Conservation (phyloP, 2,329 filamentous ascomycete species). For the Zasmidium cellare region DNA sequence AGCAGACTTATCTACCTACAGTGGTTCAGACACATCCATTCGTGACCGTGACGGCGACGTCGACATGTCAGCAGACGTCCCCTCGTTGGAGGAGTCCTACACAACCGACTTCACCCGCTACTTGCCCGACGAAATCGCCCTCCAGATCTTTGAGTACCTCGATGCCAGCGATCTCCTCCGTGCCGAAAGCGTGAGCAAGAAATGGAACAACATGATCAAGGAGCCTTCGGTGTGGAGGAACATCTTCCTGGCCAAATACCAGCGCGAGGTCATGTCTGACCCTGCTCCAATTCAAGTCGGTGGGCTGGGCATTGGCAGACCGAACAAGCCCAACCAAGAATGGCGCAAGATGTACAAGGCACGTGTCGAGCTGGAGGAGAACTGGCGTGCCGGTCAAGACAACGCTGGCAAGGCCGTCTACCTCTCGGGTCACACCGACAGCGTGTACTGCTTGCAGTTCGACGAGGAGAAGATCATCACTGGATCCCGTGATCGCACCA, state of each 20-base stretch:
- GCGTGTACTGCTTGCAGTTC: slow-evolving; percentile 97
- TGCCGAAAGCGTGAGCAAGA: slow-evolving; percentile 56
- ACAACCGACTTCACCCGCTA: slow-evolving; percentile 39
- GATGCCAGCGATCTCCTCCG: slow-evolving; percentile 58
- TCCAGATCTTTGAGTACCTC: slow-evolving; percentile 60
- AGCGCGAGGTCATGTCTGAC: slow-evolving; percentile 45
- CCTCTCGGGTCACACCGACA: slow-evolving; percentile 89
- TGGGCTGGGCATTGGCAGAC: slow-evolving; percentile 52
- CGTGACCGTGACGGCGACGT: slow-evolving; percentile 34
- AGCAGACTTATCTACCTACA: slow-evolving; percentile 34
- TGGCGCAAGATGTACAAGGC: slow-evolving; percentile 86
- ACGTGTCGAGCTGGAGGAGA: slow-evolving; percentile 70
- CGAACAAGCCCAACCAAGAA: slow-evolving; percentile 61
- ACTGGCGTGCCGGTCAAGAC: slow-evolving; percentile 70
- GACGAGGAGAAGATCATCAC: slow-evolving; percentile 98
- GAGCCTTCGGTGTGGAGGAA: slow-evolving; percentile 63
- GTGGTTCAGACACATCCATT: slow-evolving; percentile 24
- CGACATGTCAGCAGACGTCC: slow-evolving; percentile 22
- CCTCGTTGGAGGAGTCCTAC: slow-evolving; percentile 3
- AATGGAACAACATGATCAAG: slow-evolving; percentile 57
- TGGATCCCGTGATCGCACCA: slow-evolving; percentile 90
- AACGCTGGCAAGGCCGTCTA: slow-evolving; percentile 76
- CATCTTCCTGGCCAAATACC: slow-evolving; percentile 60
- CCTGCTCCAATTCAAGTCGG: slow-evolving; percentile 50
- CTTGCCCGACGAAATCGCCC: slow-evolving; percentile 60